A percentile compares a stretch with the other conserved stretches of the same genome.
Evolutionary conservation across 2,329 filamentous ascomycete genomes (phyloP).

Genomic region (Aspergillus brasiliensis): DNA sequence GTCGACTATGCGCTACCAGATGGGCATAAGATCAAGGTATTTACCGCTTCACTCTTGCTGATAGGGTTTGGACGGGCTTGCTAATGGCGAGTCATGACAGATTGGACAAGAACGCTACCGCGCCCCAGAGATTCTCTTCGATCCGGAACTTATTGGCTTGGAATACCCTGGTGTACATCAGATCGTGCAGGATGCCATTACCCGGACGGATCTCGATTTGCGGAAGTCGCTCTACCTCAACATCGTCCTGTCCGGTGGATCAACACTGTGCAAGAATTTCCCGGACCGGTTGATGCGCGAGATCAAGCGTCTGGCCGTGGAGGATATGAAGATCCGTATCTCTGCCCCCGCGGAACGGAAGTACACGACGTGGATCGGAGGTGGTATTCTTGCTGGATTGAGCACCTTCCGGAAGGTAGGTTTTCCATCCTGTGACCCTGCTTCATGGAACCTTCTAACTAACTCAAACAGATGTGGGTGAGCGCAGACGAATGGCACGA

Average conservation of each 20-base stretch:
- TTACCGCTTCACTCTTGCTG: slow-evolving; percentile 9
- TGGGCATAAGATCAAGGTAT: slow-evolving; percentile 87
- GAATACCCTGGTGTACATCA: slow-evolving; percentile 98
- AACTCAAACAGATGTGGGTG: slow-evolving; percentile 86
- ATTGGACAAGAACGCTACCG: slow-evolving; percentile 92
- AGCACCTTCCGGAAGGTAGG: slow-evolving; percentile 97
- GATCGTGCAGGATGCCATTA: slow-evolving; percentile 95
- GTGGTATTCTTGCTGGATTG: slow-evolving; percentile 91
- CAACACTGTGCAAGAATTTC: slow-evolving; percentile 95
- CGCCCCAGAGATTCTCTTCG: slow-evolving; percentile 95
- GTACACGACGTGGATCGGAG: slow-evolving; percentile 99
- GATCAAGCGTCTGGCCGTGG: slow-evolving; percentile 89
- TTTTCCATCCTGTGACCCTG: slow-evolving; percentile 6
- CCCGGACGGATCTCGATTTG: slow-evolving; percentile 90
- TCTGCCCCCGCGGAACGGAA: slow-evolving; percentile 96
- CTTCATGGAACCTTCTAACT: background rate
- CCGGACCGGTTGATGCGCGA: slow-evolving; percentile 89
- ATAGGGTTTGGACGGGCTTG: background rate
- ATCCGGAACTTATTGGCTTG: slow-evolving; percentile 93
- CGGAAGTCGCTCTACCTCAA: slow-evolving; percentile 93
- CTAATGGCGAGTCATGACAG: slow-evolving; percentile 46
- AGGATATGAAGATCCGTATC: slow-evolving; percentile 99
- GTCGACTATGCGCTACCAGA: slow-evolving; percentile 90
- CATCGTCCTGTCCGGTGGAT: slow-evolving; percentile 94
- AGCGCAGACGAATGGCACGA: slow-evolving; percentile 99